Evolutionary conservation across 2,329 filamentous ascomycete genomes (phyloP).

Genomic region (Arthrobotrys musiformis): DNA sequence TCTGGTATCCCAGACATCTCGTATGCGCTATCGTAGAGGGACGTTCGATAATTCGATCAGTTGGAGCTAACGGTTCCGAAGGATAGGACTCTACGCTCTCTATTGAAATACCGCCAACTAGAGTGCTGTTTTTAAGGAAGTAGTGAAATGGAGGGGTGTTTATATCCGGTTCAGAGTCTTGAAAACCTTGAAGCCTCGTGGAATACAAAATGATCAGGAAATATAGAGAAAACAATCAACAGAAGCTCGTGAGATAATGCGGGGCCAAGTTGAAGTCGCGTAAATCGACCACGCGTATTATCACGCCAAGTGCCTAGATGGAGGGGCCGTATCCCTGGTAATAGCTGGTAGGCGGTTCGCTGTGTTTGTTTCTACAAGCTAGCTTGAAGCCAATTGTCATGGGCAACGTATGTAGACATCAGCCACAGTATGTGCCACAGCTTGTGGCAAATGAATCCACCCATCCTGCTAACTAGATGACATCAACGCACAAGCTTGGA

Average conservation of each 20-base stretch:
- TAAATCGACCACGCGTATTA: conserved; percentile 1
- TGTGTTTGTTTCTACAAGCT: conserved; percentile 22
- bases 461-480: background rate
- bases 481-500: background rate
- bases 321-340: background rate
- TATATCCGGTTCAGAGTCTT: background rate
- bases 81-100: background rate
- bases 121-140: background rate
- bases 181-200: background rate
- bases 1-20: conserved; percentile 50
- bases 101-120: background rate
- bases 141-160: background rate
- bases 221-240: background rate
- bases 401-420: conserved; percentile 37
- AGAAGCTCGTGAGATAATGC: background rate
- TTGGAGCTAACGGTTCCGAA: background rate
- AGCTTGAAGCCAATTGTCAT: conserved; percentile 36
- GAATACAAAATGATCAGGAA: background rate
- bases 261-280: background rate
- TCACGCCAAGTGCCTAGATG: too few relatives aligned
- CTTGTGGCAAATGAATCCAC: background rate
- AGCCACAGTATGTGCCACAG: conserved; percentile 9
- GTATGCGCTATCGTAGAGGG: background rate
- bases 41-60: background rate
- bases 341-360: background rate